Evolutionary conservation across 441 rosid species (phyloP).

Genomic region (Macaranga tanarius): DNA sequence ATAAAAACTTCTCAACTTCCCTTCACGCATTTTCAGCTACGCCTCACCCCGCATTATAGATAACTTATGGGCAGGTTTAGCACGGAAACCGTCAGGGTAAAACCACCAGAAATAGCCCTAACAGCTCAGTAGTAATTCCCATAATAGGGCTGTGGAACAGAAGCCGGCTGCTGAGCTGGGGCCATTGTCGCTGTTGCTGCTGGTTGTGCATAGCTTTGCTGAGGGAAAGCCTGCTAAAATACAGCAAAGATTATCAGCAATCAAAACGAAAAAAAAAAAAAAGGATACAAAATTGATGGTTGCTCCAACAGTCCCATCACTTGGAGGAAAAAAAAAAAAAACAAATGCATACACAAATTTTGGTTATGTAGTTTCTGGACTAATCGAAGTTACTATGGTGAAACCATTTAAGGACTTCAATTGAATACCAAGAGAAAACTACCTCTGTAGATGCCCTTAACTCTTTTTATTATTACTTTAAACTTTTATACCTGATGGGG

Average conservation of each 20-base stretch:
- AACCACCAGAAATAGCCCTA: background rate
- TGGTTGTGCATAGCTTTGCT: conserved; percentile 79
- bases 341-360: too few species aligned
- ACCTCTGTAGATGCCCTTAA: background rate
- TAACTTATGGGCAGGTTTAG: background rate
- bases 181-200: conserved; percentile 51
- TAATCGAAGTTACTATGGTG: too few species aligned
- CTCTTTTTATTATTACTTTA: background rate
- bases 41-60: conserved; percentile 3
- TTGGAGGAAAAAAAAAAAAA: too few species aligned
- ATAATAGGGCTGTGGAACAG: conserved; percentile 74
- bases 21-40: background rate
- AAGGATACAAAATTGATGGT: too few species aligned
- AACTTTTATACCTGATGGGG: background rate
- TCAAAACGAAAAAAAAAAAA: background rate
- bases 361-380: too few species aligned
- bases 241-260: background rate
- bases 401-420: background rate
- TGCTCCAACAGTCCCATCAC: too few species aligned
- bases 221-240: conserved; percentile 57
- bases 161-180: conserved; percentile 60
- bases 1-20: conserved; percentile 3
- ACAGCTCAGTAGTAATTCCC: conserved; percentile 57
- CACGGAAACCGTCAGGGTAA: background rate
- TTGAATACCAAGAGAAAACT: background rate